Evolutionary conservation across 2,329 filamentous ascomycete species (phyloP), one percentile per base, ranked within the genome.

Genomic region (Dactylellina leptospora): DNA sequence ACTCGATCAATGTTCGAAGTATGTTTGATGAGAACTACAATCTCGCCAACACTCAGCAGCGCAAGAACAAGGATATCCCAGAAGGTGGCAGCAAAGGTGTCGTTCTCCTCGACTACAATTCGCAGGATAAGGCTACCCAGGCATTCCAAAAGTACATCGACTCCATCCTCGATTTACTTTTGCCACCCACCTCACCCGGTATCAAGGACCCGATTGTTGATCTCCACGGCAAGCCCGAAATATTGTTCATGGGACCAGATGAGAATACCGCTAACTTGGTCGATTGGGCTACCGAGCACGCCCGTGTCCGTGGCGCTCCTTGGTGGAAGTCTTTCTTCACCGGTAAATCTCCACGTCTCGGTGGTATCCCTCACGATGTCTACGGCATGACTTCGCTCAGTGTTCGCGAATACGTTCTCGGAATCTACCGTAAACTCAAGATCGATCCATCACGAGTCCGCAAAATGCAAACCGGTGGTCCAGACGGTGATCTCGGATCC

Each of bases 281-380:
- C 55, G 88, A 99, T 81, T 99, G 95, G 95, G 95, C 95, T n/a
- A 99, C 95, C 1, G 89, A 95, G 80, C 95, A 99, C 80, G 95
- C 95, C 72, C 87, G 92, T 56, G 83, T 83, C 73, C 88, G 95
- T 76, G 92, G 92, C 47, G 95, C 95, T 3, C 92, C 92, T 25
- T 99, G 93, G 92, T 99, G 95, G 95, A 99, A 99, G 85, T 99
- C 95, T 0, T 99, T 99, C 86, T 99, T 99, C 85, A 99, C 95
- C 1, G 95, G 95, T 78, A 99, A 99, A 85, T 96, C 92, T 76
- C 95, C 92, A 58, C 95, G 90, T 81, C 86, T 99, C 11, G 95
- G 95, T 74, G 95, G 95, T 79, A 99, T 99, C 76, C 95, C 95
- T 36, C 95, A 99, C 81, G 95, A 99, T 80, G 82, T 84, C 40